Base-by-base conservation (phyloP, 805 yeast genomes). In the Candida piceae region DNA sequence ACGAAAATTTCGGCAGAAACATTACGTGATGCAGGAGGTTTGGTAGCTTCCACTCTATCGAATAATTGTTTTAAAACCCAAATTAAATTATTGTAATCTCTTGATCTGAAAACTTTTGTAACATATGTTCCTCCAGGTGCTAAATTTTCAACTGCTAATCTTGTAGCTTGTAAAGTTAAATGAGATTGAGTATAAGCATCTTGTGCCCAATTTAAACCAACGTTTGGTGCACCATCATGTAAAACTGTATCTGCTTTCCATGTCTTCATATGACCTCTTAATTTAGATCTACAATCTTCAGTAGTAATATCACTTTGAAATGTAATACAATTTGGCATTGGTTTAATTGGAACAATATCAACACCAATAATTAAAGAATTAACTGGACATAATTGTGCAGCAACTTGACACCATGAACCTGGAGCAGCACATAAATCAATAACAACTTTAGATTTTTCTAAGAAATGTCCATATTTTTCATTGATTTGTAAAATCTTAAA, bases 211-310 rank as follows among this genome's bases (percentile, higher is more conserved):
- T 96, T 95, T 56, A 93, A 73, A 81, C 99, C 99, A 52, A 93
- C 97, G 57, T 93, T 93, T 21, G 99, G 99, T 20, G 99, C 99
- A 80, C 99, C 99, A 73, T 93, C 99, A 64, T 93, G 98, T 57
- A 93, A 67, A 15, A 93, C 97, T 0, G 95, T 86, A 58, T 93
- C 97, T 1, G 97, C 99, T 54, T 93, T 93, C 97, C 97, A 93
- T 1, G 97, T 89, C 62, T 93, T 93, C 82, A 93, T 81, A 58
- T 90, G 88, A 20, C 97, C 97, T 58, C 97, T 78, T 45, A 93
- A 72, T 61, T 78, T 87, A 30, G 96, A 86, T 50, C 97, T 75
- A 70, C 99, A 93, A 64, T 90, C 97, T 54, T 93, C 97, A 7
- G 98, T 90, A 1, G 99, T 93, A 56, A 93, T 93, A 67, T 93